phyloP scores from a whole-genome alignment of 108 stramenopile genomes.

The Stephanodiscus triporus region DNA sequence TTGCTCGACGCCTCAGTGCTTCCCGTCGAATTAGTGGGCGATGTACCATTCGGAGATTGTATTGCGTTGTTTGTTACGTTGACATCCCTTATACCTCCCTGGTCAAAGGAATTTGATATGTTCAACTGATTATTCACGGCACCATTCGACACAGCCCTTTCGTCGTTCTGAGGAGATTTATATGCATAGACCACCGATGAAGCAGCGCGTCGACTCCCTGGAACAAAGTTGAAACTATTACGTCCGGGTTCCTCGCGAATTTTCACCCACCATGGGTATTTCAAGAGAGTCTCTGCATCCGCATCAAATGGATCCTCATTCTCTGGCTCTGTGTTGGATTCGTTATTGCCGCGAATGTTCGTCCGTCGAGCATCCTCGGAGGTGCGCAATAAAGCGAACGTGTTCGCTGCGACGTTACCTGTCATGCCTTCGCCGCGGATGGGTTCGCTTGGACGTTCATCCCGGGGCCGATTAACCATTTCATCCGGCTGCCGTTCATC shows the following conservation, averaged over 20 bases:
- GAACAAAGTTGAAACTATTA: constrained; percentile 40
- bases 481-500: no score
- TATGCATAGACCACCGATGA: constrained; percentile 24
- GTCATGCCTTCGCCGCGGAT: no score
- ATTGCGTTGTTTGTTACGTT: neutral
- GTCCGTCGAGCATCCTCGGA: no score
- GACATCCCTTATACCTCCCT: neutral
- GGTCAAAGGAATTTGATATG: neutral
- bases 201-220: constrained; percentile 40
- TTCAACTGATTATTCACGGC: neutral
- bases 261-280: constrained; percentile 36
- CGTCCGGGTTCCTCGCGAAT: constrained; percentile 37
- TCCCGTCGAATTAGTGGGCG: neutral
- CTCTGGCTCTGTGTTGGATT: no score
- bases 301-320: no score
- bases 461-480: no score
- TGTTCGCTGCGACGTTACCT: no score
- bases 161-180: neutral
- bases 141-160: neutral
- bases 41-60: neutral
- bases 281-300: constrained; percentile 15
- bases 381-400: no score
- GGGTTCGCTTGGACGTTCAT: no score
- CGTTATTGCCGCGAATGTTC: no score
- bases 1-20: neutral